A percentile compares a stretch with the other conserved stretches of the same genome.
phyloP scores from a whole-genome alignment of 306 rosid genomes.

The Rubus parviflorus region DNA sequence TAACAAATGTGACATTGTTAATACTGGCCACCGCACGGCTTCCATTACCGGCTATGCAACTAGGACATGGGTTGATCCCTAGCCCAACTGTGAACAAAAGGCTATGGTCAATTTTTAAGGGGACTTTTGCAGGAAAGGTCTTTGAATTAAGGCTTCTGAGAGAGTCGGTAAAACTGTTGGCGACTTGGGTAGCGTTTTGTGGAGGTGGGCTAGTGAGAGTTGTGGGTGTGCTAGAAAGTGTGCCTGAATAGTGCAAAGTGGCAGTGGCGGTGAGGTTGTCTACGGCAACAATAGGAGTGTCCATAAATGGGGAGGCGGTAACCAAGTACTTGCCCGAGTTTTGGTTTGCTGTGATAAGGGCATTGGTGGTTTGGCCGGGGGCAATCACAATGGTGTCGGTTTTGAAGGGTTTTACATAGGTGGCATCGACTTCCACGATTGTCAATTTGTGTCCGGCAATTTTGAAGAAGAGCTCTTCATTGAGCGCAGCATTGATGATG shows the following conservation, averaged over 20 bases:
- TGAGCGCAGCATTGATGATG: constrained; percentile 95
- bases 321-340: constrained; percentile 66
- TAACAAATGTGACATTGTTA: constrained; percentile 77
- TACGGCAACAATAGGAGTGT: constrained; percentile 50
- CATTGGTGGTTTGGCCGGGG: constrained; percentile 94
- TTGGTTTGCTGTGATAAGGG: constrained; percentile 52
- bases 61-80: constrained; percentile 66
- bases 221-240: constrained; percentile 43
- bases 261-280: constrained; percentile 74
- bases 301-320: constrained; percentile 75
- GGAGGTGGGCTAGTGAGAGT: constrained; percentile 66
- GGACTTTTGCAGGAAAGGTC: constrained; percentile 69
- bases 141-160: constrained; percentile 70
- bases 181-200: constrained; percentile 63
- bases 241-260: constrained; percentile 59
- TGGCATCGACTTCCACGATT: constrained; percentile 82
- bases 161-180: constrained; percentile 47
- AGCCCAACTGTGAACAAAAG: constrained; percentile 66
- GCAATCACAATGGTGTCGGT: constrained; percentile 70
- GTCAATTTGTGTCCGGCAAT: constrained; percentile 79
- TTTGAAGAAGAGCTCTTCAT: constrained; percentile 91
- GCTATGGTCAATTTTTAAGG: constrained; percentile 53
- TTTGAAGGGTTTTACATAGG: constrained; percentile 70
- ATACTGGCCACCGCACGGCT: constrained; percentile 68
- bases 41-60: constrained; percentile 72